Percentiles rank a stretch among this genome's conserved stretches.
Conservation (phyloP, 345 rosid genomes). For the Populus pruinosa region DNA sequence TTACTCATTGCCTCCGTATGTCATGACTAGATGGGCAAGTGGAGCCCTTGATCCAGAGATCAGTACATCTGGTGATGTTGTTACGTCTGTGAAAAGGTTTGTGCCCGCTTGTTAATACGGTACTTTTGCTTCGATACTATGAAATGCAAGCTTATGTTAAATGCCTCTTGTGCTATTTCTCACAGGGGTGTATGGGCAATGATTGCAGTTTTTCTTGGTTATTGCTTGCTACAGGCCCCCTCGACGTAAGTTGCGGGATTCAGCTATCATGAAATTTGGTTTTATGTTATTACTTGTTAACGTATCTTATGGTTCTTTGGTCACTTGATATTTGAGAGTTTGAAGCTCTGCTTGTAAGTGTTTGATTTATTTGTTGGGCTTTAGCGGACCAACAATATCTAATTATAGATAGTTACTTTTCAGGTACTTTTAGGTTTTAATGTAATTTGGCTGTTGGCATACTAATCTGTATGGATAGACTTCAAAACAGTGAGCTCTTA, state of each 20-base stretch:
- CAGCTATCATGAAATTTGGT: background rate
- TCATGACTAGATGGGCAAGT: conserved; percentile 77
- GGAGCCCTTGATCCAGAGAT: conserved; percentile 90
- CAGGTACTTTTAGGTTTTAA: background rate
- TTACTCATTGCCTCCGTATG: conserved; percentile 5
- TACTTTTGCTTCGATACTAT: background rate
- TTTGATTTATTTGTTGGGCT: background rate
- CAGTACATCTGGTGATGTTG: conserved; percentile 57
- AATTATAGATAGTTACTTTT: background rate
- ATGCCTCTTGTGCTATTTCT: conserved; percentile 25
- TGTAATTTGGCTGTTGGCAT: background rate
- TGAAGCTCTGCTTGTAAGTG: background rate
- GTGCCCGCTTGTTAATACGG: conserved; percentile 5
- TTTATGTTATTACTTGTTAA: background rate
- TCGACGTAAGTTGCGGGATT: conserved; percentile 63
- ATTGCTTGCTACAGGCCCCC: conserved; percentile 97
- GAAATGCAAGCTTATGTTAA: conserved; percentile 9
- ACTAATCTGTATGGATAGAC: background rate
- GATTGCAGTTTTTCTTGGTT: conserved; percentile 96
- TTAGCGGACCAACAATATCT: background rate
- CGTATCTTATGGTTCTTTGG: background rate
- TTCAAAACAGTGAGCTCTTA: background rate
- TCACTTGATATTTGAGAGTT: background rate
- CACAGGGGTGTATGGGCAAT: conserved; percentile 95
- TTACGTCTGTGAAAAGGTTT: conserved; percentile 92